Evolutionary conservation across 2,329 filamentous ascomycete species (phyloP), one percentile per base, ranked within the genome.

Genomic region (Fusarium multiceps): DNA sequence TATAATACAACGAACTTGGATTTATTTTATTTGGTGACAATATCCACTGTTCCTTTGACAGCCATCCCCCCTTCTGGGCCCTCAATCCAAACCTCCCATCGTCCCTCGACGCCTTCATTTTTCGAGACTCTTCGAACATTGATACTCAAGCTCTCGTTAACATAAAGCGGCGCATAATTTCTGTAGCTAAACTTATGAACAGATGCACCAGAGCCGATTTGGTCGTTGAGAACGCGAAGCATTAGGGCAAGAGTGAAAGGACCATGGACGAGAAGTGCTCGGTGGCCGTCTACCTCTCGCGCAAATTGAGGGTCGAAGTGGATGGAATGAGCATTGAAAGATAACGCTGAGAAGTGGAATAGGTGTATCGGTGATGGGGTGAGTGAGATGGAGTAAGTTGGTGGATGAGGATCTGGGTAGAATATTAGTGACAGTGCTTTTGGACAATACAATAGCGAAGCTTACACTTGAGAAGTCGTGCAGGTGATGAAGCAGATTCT

Each of bases 321-420:
- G 72, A 99, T 98, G 18, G 87, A 85, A 80, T 99, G 96, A 2
- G 93, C 93, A 79, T 99, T 99, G 83, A 93, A 94, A 4, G 92
- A 95, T 34, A 99, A 87, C 0, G 94, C 94, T 21, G 92, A 96
- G 83, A 95, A 98, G 62, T 94, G 89, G 82, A 97, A 97, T 56
- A 99, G 88, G 7, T 98, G 87, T 7, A 87, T 83, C 4, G 87
- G 84, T 4, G 90, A 90, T 1, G 94, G 93, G 0, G 81, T 86
- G 25, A 97, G 81, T 1, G 82, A 81, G 72, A 92, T 76, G 23
- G 76, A 76, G 66, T 81, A 79, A 18, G 77, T 76, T 10, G 83
- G 78, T 1, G 74, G 42, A 55, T 78, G 74, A 28, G 78, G 78
- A 53, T 77, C 82, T 82, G 28, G 7, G 13, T 11, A 20, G 11